Conservation (phyloP, 208 protist genomes). For the Vickermania ingenoplastis region DNA sequence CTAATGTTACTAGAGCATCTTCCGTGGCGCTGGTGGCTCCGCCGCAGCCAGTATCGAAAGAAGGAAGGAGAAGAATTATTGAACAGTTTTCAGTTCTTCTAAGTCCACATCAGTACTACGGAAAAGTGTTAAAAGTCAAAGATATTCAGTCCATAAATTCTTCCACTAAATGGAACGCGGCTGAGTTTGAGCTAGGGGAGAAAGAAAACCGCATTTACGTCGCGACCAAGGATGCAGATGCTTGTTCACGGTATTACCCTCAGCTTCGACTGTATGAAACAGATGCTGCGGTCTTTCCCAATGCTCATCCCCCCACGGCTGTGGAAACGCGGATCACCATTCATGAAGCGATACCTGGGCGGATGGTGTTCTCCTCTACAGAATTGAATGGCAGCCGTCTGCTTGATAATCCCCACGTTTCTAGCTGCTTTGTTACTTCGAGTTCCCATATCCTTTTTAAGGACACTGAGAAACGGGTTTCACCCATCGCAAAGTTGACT, state of each 20-base stretch:
- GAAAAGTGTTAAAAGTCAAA: constrained; percentile 66
- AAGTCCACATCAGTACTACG: constrained; percentile 81
- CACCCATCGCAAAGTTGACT: constrained; percentile 57
- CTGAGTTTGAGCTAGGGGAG: too few species aligned
- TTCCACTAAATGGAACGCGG: constrained; percentile 24
- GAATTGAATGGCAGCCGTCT: constrained; percentile 54
- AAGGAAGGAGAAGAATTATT: constrained; percentile 22
- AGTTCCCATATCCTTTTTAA: constrained; percentile 68
- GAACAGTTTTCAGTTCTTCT: constrained; percentile 71
- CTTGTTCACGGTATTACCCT: constrained; percentile 68
- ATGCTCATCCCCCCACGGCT: constrained; percentile 25
- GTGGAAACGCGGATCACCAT: constrained; percentile 58
- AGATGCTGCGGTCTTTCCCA: constrained; percentile 15
- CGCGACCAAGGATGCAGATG: constrained; percentile 63
- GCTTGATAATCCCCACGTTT: constrained; percentile 21
- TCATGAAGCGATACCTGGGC: constrained; percentile 73
- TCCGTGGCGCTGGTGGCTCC: too few species aligned
- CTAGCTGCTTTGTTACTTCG: constrained; percentile 70
- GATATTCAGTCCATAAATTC: constrained; percentile 44
- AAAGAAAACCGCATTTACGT: constrained; percentile 68
- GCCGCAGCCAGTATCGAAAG: not conserved
- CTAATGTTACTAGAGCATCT: too few species aligned
- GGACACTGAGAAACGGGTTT: constrained; percentile 44
- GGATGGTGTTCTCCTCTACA: constrained; percentile 79
- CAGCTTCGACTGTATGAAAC: constrained; percentile 50